Conservation (phyloP, 2,329 filamentous ascomycete species). For the Myrmaecium sp. region DNA sequence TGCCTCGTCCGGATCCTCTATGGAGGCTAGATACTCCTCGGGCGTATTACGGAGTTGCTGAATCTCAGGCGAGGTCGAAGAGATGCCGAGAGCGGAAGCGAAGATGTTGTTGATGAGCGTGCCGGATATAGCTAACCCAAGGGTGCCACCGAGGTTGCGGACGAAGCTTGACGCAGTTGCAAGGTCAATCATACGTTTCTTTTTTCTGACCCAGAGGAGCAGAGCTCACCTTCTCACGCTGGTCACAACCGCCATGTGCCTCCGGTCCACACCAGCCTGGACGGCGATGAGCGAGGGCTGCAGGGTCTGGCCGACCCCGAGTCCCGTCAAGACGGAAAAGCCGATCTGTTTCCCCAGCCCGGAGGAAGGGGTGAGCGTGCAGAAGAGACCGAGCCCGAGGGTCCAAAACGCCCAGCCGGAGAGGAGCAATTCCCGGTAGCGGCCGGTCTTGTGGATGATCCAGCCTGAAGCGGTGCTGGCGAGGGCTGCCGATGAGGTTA, state of each 20-base stretch:
- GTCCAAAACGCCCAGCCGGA: conserved; percentile 12
- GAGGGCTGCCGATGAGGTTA: conserved; percentile 2
- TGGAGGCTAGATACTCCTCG: too few relatives aligned
- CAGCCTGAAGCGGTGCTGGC: conserved; percentile 27
- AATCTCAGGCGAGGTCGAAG: too few relatives aligned
- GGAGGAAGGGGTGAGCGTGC: conserved; percentile 8
- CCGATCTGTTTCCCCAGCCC: conserved; percentile 37
- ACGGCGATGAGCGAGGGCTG: conserved; percentile 8
- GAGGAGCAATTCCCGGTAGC: conserved; percentile 22
- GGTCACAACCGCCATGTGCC: conserved; percentile 25
- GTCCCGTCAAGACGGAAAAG: conserved; percentile 31
- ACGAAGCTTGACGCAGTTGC: conserved; percentile 11
- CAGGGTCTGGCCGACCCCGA: conserved; percentile 4
- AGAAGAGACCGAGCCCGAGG: conserved; percentile 5
- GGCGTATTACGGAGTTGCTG: too few relatives aligned
- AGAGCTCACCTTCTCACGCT: conserved; percentile 9
- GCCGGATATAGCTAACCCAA: conserved; percentile 23
- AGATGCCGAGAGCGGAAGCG: too few relatives aligned
- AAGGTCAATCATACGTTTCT: too few relatives aligned
- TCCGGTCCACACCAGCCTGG: conserved; percentile 22
- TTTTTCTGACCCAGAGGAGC: not conserved
- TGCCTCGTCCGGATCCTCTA: too few relatives aligned
- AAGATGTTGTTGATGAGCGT: too few relatives aligned
- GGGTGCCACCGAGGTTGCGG: conserved; percentile 24
- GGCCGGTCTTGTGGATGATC: conserved; percentile 30